Evolutionary conservation across 768 basidiomycete species (phyloP).

Genomic region (Lactarius evosmus): DNA sequence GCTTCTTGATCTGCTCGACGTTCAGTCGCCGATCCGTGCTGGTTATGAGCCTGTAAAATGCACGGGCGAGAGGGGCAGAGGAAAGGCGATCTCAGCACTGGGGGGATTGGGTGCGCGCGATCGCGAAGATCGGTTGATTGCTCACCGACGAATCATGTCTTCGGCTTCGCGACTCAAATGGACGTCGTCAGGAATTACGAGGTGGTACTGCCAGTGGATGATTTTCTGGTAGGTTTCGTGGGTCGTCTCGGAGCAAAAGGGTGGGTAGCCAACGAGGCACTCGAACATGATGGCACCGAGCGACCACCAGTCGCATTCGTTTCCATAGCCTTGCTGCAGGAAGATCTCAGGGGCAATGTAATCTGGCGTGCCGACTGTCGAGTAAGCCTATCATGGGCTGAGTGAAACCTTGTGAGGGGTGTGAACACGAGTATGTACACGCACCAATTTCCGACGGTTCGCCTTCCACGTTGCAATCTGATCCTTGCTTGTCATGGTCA

Average conservation of each 20-base stretch:
- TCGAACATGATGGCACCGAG: constrained; percentile 99
- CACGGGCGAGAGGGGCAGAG: too few relatives aligned
- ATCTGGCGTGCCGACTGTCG: constrained; percentile 96
- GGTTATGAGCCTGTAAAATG: constrained; percentile 63
- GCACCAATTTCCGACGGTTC: constrained; percentile 88
- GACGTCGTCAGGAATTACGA: constrained; percentile 91
- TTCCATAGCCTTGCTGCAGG: constrained; percentile 93
- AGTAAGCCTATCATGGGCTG: constrained; percentile 68
- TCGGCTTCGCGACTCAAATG: constrained; percentile 89
- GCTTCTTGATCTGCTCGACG: constrained; percentile 85
- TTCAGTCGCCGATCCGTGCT: constrained; percentile 73
- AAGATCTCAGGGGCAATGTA: constrained; percentile 98
- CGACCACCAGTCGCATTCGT: constrained; percentile 99
- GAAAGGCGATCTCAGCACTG: constrained; percentile 8
- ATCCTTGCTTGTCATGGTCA: constrained; percentile 92
- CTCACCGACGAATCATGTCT: constrained; percentile 79
- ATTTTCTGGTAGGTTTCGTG: constrained; percentile 99
- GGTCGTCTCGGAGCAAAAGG: constrained; percentile 94
- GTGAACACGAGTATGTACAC: constrained; percentile 28
- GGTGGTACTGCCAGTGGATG: constrained; percentile 85
- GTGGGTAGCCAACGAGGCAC: constrained; percentile 94
- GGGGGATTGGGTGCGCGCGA: not conserved
- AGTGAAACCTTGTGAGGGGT: constrained; percentile 7
- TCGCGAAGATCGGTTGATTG: constrained; percentile 5
- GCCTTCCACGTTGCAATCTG: constrained; percentile 99